These are phyloP conservation scores for Corynespora cassiicola DNA, from an alignment of 2,329 filamentous ascomycete genomes.

Conservation along the genomic window DNA sequence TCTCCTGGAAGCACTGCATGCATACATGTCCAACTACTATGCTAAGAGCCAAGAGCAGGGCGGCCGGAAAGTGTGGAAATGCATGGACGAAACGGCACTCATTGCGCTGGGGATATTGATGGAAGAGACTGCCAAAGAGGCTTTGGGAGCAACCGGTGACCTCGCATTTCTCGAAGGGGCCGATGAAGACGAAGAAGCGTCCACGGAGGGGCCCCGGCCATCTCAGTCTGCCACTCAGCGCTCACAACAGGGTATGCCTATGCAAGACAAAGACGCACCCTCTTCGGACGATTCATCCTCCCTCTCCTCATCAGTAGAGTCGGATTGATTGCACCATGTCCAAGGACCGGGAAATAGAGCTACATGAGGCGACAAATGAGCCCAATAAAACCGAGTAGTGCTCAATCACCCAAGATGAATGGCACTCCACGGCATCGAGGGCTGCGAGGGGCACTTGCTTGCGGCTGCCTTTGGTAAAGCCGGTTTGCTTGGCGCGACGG, in stretches of 20 bases:
- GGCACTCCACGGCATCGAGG: too few relatives aligned
- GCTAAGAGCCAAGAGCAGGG: conserved; percentile 28
- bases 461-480: conserved; percentile 15
- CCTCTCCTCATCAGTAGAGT: too few relatives aligned
- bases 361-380: too few relatives aligned
- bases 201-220: too few relatives aligned
- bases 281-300: too few relatives aligned
- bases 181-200: conserved; percentile 25
- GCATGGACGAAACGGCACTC: conserved; percentile 80
- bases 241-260: too few relatives aligned
- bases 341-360: too few relatives aligned
- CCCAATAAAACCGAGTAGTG: too few relatives aligned
- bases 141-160: conserved; percentile 70
- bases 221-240: too few relatives aligned
- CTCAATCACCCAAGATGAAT: too few relatives aligned
- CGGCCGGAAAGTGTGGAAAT: conserved; percentile 55
- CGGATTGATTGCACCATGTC: too few relatives aligned
- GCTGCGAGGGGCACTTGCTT: neutral
- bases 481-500: conserved; percentile 10
- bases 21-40: conserved; percentile 73
- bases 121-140: conserved; percentile 70
- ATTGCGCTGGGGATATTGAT: conserved; percentile 77
- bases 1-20: conserved; percentile 72
- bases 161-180: conserved; percentile 71
- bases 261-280: too few relatives aligned